Evolutionary conservation across 306 rosid species (phyloP), one percentile per base, ranked within the genome.

Genomic region (Lupinus albus): DNA sequence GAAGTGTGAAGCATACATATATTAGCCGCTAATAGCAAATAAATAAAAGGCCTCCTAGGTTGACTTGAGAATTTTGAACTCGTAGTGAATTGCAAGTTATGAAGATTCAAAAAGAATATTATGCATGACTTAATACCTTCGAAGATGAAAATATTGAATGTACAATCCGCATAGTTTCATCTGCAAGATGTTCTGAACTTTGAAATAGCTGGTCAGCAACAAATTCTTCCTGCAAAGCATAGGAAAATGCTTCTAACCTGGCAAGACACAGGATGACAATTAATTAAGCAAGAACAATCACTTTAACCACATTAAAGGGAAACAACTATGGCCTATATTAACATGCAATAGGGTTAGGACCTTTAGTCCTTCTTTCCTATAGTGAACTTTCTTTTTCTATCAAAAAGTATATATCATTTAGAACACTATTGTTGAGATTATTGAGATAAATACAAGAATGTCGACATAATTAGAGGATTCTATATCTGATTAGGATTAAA

Each of bases 171-270:
- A 82, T 76, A 55, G 89, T 81, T 61, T 91, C 88, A 78, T 84
- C 91, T 8, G 82, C 83, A 47, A 76, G 87, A 83, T 87, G 79
- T 55, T 89, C 94, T 59, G 88, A 74, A 82, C 83, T 83, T 69
- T 86, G 98, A 88, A 93, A 89, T 72, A 93, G 82, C 66, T 89
- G 98, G 71, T 89, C 97, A 59, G 97, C 97, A 55, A 93, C 85
- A 81, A 88, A 86, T 54, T 93, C 96, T 81, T 93, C 98, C 58
- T 93, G 94, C 82, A 93, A 84, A 56, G 85, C 84, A 68, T 86
- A 86, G 63, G 81, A 83, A 63, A 66, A 69, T 64, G 80, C 85
- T 55, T 82, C 91, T 66, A 78, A 85, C 88, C 98, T 93, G 74
- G 70, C 73, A 80, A 79, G 60, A 72, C 48, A 69, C 44, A 51